Evolutionary conservation across 371 early-diverging fungal species (phyloP), one percentile per base, ranked within the genome.

Genomic region (Zychaea mexicana): DNA sequence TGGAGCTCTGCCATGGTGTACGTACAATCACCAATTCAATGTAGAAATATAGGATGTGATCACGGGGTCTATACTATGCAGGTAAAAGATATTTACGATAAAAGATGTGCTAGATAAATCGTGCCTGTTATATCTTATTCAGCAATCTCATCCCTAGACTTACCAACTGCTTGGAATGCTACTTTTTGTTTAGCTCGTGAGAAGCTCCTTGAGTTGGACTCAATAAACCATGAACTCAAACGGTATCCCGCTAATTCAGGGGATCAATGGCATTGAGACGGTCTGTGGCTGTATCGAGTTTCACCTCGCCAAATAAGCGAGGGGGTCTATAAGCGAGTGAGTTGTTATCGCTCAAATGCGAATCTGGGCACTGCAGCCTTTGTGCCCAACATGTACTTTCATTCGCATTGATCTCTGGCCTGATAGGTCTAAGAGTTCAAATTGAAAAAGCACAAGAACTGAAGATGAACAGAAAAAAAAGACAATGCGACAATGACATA

Each of bases 91-190:
- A 39, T n/a, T 39, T 13, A 15, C n/a, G 13, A 39, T 39, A 52
- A 52, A 28, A 27, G 52, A 52, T 52, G 52, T 52, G 27, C 28
- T 52, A 52, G 19, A 2, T 42, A 52, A 52, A 28, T 26, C 52
- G 15, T 52, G 24, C 52, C 5, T 10, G 6, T 27, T 52, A 27
- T 27, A 24, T n/a, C 28, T 52, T 24, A 27, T 52, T 24, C 24
- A 12, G 52, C 52, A 27, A 27, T 27, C 15, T 24, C 28, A 28
- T 52, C 28, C 27, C 10, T 52, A 52, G 22, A 52, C 52, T 52
- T 52, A 52, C 52, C 52, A 28, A 52, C 28, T 28, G 52, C 52
- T 52, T 52, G 52, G n/a, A 52, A 52, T 28, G 28, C 15, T 52
- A 52, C n/a, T 28, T 27, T 28, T 28, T 52, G 24, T 15, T 52